These are phyloP conservation scores for Pouteria glomerata DNA, from an alignment of 148 eudicot genomes.

Conservation along the genomic window DNA sequence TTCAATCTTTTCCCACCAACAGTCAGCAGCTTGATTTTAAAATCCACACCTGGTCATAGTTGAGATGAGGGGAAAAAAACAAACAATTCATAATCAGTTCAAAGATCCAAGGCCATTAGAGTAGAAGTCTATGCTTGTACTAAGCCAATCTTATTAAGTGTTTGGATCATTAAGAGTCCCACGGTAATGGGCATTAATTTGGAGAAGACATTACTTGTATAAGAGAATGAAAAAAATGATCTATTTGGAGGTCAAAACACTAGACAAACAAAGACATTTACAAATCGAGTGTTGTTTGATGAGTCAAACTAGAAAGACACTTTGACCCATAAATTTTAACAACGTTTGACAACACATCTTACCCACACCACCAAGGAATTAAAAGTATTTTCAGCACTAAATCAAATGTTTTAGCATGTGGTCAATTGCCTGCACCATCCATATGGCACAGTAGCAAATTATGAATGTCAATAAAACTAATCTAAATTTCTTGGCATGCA, in stretches of 20 bases:
- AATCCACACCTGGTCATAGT: conserved; percentile 74
- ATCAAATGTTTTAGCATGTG: neutral
- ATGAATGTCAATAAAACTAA: neutral
- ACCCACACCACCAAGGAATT: neutral
- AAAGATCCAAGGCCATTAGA: neutral
- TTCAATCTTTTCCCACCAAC: conserved; percentile 81
- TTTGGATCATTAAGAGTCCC: neutral
- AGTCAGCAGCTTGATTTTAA: conserved; percentile 75
- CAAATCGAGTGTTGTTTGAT: neutral
- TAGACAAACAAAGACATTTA: neutral
- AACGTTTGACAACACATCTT: neutral
- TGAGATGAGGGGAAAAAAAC: neutral
- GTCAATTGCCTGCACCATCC: neutral
- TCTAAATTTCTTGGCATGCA: neutral
- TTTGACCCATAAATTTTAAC: neutral
- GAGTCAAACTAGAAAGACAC: neutral
- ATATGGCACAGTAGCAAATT: neutral
- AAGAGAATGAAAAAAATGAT: neutral
- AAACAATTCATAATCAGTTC: neutral
- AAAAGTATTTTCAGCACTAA: neutral
- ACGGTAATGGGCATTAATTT: neutral
- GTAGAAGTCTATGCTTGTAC: neutral
- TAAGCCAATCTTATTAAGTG: neutral
- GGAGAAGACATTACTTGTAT: neutral
- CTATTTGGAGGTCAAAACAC: neutral